These are phyloP conservation scores for Thuidium tamariscinum DNA, from an alignment of 225 moss, liverwort and hornwort species.

Conservation along the genomic window DNA sequence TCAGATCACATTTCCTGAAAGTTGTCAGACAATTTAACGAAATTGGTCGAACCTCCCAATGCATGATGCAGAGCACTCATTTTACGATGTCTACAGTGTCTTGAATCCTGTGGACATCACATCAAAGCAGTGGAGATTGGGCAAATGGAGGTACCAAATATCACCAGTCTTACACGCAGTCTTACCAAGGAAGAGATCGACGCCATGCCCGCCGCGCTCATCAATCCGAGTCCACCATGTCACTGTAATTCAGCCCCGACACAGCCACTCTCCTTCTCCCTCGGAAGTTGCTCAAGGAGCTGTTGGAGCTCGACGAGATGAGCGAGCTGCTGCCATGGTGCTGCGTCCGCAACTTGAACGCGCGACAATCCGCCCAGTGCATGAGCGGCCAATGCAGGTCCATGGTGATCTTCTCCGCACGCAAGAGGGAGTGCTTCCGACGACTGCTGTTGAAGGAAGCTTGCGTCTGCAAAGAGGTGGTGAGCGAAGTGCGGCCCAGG, in stretches of 20 bases:
- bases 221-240: conserved; percentile 43
- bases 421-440: neutral
- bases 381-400: conserved; percentile 44
- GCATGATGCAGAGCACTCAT: neutral
- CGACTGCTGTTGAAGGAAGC: conserved; percentile 8
- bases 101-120: neutral
- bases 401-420: conserved; percentile 13
- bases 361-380: conserved; percentile 44
- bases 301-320: conserved; percentile 1
- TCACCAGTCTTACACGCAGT: neutral
- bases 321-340: neutral
- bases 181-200: neutral
- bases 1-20: neutral
- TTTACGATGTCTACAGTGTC: neutral
- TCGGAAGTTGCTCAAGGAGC: conserved; percentile 3
- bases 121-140: neutral
- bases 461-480: conserved; percentile 11
- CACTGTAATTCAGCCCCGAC: conserved; percentile 22
- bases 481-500: neutral
- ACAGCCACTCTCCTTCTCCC: neutral
- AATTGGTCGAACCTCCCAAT: neutral
- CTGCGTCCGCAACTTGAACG: conserved; percentile 4
- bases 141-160: neutral
- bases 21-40: neutral
- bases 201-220: neutral